Evolutionary conservation across 1,139 yeast genomes (phyloP).

Genomic region (Saccharomyces hybrid): DNA sequence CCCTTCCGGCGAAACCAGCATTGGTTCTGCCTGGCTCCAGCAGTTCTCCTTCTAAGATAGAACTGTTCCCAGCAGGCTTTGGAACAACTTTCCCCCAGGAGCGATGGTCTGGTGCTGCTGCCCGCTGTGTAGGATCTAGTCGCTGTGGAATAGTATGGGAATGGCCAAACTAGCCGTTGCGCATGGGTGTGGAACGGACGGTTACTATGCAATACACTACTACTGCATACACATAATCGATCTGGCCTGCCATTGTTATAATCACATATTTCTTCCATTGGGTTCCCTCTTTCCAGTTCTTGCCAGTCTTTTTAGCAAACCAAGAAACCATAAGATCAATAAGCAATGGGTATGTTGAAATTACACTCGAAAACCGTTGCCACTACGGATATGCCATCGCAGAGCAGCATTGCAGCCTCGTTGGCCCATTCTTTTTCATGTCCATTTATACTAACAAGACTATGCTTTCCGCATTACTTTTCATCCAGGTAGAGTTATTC

Average conservation of each 20-base stretch:
- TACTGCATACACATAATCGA: not conserved
- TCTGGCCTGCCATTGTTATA: not conserved
- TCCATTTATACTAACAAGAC: not conserved
- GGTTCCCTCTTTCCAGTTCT: not conserved
- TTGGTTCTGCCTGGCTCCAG: no score
- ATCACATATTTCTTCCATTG: not conserved
- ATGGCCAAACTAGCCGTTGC: not conserved
- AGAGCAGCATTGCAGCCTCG: not conserved
- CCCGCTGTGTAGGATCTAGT: not conserved
- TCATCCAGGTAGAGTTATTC: constrained; percentile 94
- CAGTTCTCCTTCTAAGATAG: not conserved
- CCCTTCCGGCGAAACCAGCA: not conserved
- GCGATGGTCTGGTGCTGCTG: not conserved
- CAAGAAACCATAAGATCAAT: constrained; percentile 28
- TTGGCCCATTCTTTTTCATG: not conserved
- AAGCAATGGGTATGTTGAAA: constrained; percentile 27
- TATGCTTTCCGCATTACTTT: not conserved
- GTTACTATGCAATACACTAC: not conserved
- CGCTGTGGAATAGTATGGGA: not conserved
- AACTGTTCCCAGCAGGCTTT: not conserved
- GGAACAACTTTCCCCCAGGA: not conserved
- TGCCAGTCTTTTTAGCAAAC: not conserved
- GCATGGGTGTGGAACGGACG: not conserved
- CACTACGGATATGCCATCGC: not conserved
- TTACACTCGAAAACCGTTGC: not conserved